Evolutionary conservation across 1,139 yeast genomes (phyloP).

Genomic region (Sugiyamaella sp.): DNA sequence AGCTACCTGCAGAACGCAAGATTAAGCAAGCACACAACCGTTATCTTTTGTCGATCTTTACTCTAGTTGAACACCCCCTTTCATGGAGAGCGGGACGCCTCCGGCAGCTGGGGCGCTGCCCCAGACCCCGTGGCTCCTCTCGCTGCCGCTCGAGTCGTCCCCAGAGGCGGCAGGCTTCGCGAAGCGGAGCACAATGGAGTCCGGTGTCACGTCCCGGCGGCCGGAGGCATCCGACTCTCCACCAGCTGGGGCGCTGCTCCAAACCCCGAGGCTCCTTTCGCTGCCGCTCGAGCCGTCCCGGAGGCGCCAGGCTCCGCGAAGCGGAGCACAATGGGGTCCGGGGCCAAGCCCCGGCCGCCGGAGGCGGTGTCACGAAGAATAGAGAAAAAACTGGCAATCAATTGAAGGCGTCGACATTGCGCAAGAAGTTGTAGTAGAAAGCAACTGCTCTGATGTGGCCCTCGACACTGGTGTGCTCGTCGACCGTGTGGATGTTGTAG

Average conservation of each 20-base stretch:
- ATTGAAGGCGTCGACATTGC: conserved; percentile 19
- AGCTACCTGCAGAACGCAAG: too few species aligned
- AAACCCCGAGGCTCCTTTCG: neutral
- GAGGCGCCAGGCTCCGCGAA: neutral
- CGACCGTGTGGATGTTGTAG: conserved; percentile 54
- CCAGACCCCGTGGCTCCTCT: neutral
- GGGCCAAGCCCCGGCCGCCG: neutral
- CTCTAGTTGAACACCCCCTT: too few species aligned
- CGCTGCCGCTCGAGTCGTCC: neutral
- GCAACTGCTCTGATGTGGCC: conserved; percentile 61
- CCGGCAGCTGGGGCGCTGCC: neutral
- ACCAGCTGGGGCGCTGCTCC: too few species aligned
- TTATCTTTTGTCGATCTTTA: too few species aligned
- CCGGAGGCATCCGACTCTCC: too few species aligned
- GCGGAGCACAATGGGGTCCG: neutral
- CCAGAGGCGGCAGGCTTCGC: neutral
- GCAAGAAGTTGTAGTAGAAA: conserved; percentile 54
- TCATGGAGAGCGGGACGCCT: neutral
- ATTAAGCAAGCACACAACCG: too few species aligned
- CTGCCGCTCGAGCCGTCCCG: neutral
- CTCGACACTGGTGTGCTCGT: conserved; percentile 57
- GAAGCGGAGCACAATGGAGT: neutral
- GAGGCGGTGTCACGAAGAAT: neutral
- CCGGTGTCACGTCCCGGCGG: neutral
- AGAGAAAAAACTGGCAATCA: neutral